A percentile compares a stretch with the other conserved stretches of the same genome.
These are phyloP conservation scores for Lithocarpus polystachyus DNA, from an alignment of 306 rosid species.

Conservation along the genomic window DNA sequence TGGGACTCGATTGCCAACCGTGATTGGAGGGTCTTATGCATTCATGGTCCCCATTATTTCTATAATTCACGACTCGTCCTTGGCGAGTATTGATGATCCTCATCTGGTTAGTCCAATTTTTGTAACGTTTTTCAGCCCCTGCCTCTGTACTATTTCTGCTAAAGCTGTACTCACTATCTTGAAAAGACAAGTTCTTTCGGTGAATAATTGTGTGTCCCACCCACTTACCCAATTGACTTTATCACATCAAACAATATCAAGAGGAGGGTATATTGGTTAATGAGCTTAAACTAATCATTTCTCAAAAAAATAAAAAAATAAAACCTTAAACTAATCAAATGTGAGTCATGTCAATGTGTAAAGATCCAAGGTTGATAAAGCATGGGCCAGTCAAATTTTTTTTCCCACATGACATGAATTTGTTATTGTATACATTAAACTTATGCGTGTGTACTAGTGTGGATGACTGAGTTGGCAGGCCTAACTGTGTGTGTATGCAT, in stretches of 20 bases:
- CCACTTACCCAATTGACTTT: not conserved
- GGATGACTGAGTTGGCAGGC: no score
- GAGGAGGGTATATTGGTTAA: not conserved
- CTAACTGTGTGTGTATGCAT: no score
- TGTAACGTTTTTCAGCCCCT: slow-evolving; percentile 1
- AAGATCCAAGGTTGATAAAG: not conserved
- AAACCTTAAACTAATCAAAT: not conserved
- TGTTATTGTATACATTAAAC: no score
- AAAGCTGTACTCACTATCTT: not conserved
- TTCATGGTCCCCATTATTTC: slow-evolving; percentile 97
- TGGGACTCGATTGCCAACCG: slow-evolving; percentile 96
- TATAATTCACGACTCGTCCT: slow-evolving; percentile 72
- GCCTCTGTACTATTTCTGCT: not conserved
- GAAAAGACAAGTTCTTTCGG: not conserved
- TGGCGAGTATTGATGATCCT: slow-evolving; percentile 61
- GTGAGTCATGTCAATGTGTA: not conserved
- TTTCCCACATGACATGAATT: no score
- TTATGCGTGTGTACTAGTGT: no score
- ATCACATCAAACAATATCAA: not conserved
- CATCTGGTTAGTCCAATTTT: slow-evolving; percentile 58
- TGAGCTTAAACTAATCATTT: no score
- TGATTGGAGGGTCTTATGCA: slow-evolving; percentile 94
- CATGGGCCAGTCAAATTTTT: no score
- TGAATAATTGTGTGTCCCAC: not conserved
- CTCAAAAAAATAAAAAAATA: no score